These are phyloP conservation scores for Diaporthe sp. DNA, from an alignment of 2,329 filamentous ascomycete genomes.

Conservation along the genomic window DNA sequence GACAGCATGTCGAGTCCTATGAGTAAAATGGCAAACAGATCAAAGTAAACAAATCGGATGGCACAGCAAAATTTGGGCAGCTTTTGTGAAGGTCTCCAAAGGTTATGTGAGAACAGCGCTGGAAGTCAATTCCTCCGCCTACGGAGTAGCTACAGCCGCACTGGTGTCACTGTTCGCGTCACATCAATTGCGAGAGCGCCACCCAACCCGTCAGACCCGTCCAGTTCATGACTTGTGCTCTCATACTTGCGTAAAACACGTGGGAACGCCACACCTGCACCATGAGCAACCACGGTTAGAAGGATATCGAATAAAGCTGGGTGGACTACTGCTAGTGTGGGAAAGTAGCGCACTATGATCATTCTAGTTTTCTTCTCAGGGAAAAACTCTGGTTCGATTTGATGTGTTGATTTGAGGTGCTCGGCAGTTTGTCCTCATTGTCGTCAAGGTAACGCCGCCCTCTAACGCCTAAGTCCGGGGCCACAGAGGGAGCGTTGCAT, in stretches of 20 bases:
- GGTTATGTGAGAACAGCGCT: neutral
- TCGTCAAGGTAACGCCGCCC: neutral
- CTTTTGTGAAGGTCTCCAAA: neutral
- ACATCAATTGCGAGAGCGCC: neutral
- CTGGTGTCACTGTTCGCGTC: too few relatives aligned
- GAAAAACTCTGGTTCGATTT: neutral
- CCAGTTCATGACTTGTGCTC: neutral
- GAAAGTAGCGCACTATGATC: neutral
- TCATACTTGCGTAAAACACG: neutral
- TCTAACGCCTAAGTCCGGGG: slow-evolving; percentile 2
- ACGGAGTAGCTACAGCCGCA: too few relatives aligned
- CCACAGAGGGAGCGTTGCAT: neutral
- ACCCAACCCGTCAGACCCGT: too few relatives aligned
- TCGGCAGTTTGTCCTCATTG: neutral
- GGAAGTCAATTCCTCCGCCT: neutral
- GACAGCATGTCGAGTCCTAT: too few relatives aligned
- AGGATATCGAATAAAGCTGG: neutral
- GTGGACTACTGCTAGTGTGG: neutral
- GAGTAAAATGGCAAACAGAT: too few relatives aligned
- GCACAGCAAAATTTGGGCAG: too few relatives aligned
- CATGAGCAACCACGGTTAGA: neutral
- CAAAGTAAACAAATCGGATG: too few relatives aligned
- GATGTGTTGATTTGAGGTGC: neutral
- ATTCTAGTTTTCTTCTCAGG: too few relatives aligned
- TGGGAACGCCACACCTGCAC: too few relatives aligned